A percentile compares a stretch with the other conserved stretches of the same genome.
phyloP scores from a whole-genome alignment of 768 basidiomycete genomes.

The Lyophyllum atratum region DNA sequence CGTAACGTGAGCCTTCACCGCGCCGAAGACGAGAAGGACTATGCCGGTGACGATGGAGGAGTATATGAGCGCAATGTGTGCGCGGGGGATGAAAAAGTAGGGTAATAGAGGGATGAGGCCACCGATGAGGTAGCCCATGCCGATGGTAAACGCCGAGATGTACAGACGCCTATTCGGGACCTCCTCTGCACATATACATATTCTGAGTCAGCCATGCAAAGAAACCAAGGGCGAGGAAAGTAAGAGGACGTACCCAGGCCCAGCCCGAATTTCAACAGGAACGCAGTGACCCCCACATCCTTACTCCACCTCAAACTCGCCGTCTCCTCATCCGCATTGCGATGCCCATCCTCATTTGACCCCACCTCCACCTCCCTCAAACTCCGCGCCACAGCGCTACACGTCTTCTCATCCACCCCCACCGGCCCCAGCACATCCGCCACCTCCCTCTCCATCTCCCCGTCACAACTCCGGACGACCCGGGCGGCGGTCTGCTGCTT shows the following conservation, averaged over 20 bases:
- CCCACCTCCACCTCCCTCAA: slow-evolving; percentile 69
- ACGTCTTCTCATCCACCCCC: slow-evolving; percentile 85
- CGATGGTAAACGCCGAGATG: slow-evolving; percentile 92
- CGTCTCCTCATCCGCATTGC: slow-evolving; percentile 54
- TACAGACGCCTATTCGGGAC: slow-evolving; percentile 83
- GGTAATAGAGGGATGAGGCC: slow-evolving; percentile 92
- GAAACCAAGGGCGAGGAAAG: neutral
- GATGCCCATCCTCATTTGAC: slow-evolving; percentile 14
- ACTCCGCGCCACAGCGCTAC: slow-evolving; percentile 74
- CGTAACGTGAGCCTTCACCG: slow-evolving; percentile 85
- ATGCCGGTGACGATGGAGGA: slow-evolving; percentile 82
- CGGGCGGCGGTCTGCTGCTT: slow-evolving; percentile 73
- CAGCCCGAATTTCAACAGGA: slow-evolving; percentile 95
- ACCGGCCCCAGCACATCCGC: slow-evolving; percentile 83
- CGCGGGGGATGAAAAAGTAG: slow-evolving; percentile 84
- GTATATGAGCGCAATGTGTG: slow-evolving; percentile 68
- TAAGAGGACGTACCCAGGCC: slow-evolving; percentile 65
- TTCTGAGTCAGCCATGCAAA: neutral
- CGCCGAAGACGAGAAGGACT: slow-evolving; percentile 88
- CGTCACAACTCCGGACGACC: slow-evolving; percentile 86
- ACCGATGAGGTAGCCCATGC: slow-evolving; percentile 90
- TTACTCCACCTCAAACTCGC: slow-evolving; percentile 65
- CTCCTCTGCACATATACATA: slow-evolving; percentile 65
- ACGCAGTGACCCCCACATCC: slow-evolving; percentile 87
- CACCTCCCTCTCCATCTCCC: slow-evolving; percentile 97